phyloP scores from a whole-genome alignment of 2,329 filamentous ascomycete species.

The Aaosphaeria arxii region DNA sequence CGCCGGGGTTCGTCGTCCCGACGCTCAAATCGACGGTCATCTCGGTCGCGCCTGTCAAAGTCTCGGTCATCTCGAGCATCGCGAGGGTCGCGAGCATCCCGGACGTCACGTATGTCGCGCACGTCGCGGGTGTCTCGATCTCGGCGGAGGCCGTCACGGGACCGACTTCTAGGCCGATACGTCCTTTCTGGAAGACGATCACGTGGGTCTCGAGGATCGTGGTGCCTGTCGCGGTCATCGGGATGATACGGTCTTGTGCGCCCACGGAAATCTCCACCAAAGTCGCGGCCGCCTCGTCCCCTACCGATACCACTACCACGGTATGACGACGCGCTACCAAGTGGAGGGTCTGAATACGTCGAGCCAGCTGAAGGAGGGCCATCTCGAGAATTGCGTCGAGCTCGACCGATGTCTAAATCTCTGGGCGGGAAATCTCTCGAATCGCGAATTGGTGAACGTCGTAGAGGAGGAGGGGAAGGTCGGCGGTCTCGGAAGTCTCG shows the following conservation, averaged over 20 bases:
- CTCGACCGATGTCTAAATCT: conserved; percentile 65
- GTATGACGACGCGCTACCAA: conserved; percentile 52
- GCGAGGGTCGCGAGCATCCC: too few species aligned
- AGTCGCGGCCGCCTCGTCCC: conserved; percentile 48
- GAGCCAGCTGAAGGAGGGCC: conserved; percentile 71
- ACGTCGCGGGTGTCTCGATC: conserved; percentile 46
- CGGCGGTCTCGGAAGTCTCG: conserved; percentile 55
- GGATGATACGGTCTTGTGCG: conserved; percentile 46
- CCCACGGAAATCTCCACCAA: conserved; percentile 17
- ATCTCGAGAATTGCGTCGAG: conserved; percentile 67
- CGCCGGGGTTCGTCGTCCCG: conserved; percentile 41
- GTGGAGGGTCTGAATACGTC: conserved; percentile 65
- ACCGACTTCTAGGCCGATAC: conserved; percentile 62
- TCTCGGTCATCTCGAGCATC: conserved; percentile 39
- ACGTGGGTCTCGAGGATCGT: conserved; percentile 35
- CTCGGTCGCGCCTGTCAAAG: conserved; percentile 37
- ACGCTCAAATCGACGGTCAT: conserved; percentile 43
- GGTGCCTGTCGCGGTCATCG: conserved; percentile 49
- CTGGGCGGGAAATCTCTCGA: conserved; percentile 60
- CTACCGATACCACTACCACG: conserved; percentile 52
- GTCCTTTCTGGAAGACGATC: conserved; percentile 39
- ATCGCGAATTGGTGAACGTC: conserved; percentile 62
- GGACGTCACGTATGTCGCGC: too few species aligned
- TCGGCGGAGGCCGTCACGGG: conserved; percentile 55
- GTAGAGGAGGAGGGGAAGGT: conserved; percentile 60